Evolutionary conservation across 2,329 filamentous ascomycete genomes (phyloP).

Genomic region (Arthroderma sp.): DNA sequence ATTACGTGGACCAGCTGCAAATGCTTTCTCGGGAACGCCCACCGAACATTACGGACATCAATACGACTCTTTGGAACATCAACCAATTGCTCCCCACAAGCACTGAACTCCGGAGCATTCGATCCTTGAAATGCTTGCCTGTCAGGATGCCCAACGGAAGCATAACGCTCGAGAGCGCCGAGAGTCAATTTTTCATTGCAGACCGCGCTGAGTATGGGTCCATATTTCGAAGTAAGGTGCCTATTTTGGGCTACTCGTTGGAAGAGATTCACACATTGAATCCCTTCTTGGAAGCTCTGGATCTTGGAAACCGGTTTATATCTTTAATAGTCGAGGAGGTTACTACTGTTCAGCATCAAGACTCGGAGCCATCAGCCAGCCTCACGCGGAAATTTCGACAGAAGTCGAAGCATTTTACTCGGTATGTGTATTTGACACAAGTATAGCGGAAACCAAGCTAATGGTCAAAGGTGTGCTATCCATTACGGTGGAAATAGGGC

Average conservation of each 20-base stretch:
- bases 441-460: not conserved
- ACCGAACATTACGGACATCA: not conserved
- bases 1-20: not conserved
- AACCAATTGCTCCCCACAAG: not conserved
- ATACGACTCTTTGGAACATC: not conserved
- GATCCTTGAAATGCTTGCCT: not conserved
- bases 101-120: not conserved
- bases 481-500: not conserved
- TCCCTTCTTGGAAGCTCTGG: not conserved
- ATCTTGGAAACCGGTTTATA: not conserved
- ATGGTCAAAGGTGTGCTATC: not conserved
- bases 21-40: not conserved
- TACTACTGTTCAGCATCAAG: not conserved
- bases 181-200: not conserved
- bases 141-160: not conserved
- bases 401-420: not conserved
- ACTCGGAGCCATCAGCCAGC: not conserved
- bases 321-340: not conserved
- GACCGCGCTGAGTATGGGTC: not conserved
- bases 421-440: not conserved
- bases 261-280: not conserved
- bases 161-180: not conserved
- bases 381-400: conserved; percentile 1
- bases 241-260: not conserved
- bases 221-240: not conserved